These are phyloP conservation scores for Escovopsis sp. DNA, from an alignment of 2,329 filamentous ascomycete species.

Conservation along the genomic window DNA sequence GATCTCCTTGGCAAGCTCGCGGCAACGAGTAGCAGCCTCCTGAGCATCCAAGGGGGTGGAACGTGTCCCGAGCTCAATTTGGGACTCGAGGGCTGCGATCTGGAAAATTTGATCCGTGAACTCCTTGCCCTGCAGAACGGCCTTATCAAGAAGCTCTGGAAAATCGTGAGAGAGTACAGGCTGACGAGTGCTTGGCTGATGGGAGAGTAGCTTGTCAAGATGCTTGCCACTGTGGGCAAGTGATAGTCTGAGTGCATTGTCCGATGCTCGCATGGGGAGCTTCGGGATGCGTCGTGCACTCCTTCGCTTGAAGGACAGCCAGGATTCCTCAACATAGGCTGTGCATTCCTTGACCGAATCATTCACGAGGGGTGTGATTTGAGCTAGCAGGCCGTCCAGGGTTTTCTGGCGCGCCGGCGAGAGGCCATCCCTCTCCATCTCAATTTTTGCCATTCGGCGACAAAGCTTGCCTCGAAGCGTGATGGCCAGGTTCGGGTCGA, in stretches of 20 bases:
- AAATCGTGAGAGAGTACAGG: background rate
- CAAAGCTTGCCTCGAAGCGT: conserved; percentile 4
- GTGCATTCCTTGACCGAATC: conserved; percentile 7
- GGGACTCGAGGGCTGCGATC: background rate
- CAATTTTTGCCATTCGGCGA: conserved; percentile 4
- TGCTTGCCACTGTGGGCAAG: conserved; percentile 26
- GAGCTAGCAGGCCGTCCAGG: background rate
- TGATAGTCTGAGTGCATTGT: conserved; percentile 18
- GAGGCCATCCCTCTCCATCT: conserved; percentile 23
- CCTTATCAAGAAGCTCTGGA: background rate
- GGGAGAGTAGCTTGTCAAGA: conserved; percentile 7
- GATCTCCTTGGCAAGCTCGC: conserved; percentile 1
- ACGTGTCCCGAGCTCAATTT: background rate
- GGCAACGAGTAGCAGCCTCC: conserved; percentile 1
- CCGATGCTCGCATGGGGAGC: conserved; percentile 24
- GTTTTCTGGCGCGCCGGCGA: conserved; percentile 33
- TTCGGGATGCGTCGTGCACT: conserved; percentile 24
- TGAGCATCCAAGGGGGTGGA: background rate
- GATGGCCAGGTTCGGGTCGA: background rate
- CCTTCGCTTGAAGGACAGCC: conserved; percentile 24
- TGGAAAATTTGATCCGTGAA: conserved; percentile 1
- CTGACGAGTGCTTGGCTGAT: background rate
- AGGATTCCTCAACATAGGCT: conserved; percentile 18
- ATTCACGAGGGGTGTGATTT: background rate
- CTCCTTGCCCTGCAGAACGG: background rate